Conservation (phyloP, 2,329 filamentous ascomycete genomes). For the Aspergillus piperis region DNA sequence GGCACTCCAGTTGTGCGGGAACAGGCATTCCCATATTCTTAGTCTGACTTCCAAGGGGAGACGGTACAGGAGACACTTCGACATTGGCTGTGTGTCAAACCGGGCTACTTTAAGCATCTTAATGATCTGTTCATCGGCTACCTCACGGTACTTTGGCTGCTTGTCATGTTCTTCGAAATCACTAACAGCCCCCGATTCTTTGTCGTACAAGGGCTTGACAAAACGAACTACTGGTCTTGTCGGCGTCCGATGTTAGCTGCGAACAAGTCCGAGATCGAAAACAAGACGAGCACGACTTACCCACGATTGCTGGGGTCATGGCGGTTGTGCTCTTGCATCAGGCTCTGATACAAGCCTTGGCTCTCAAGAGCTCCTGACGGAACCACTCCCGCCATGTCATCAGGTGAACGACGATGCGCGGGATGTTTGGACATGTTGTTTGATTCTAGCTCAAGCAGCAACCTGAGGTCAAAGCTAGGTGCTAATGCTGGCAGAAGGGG, state of each 20-base stretch:
- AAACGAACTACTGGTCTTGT: slow-evolving; percentile 13
- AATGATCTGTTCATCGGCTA: slow-evolving; percentile 10
- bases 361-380: background rate
- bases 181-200: background rate
- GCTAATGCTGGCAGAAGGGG: background rate
- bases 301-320: slow-evolving; percentile 15
- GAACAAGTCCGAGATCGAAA: background rate
- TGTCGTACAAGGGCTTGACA: slow-evolving; percentile 10
- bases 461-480: background rate
- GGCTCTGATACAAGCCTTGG: background rate
- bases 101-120: slow-evolving; percentile 9
- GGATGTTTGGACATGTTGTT: background rate
- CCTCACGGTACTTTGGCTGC: slow-evolving; percentile 12
- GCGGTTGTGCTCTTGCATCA: background rate
- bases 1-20: slow-evolving; percentile 9
- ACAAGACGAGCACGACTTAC: slow-evolving; percentile 3
- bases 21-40: slow-evolving; percentile 17
- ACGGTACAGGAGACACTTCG: slow-evolving; percentile 15
- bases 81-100: slow-evolving; percentile 1
- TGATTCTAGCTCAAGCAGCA: background rate
- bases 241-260: background rate
- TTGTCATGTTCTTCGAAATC: slow-evolving; percentile 4
- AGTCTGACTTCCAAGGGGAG: slow-evolving; percentile 18
- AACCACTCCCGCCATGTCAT: background rate
- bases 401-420: background rate